Percentiles rank a stretch among this genome's conserved stretches.
phyloP scores from a whole-genome alignment of 805 yeast species.

The Lachancea waltii region DNA sequence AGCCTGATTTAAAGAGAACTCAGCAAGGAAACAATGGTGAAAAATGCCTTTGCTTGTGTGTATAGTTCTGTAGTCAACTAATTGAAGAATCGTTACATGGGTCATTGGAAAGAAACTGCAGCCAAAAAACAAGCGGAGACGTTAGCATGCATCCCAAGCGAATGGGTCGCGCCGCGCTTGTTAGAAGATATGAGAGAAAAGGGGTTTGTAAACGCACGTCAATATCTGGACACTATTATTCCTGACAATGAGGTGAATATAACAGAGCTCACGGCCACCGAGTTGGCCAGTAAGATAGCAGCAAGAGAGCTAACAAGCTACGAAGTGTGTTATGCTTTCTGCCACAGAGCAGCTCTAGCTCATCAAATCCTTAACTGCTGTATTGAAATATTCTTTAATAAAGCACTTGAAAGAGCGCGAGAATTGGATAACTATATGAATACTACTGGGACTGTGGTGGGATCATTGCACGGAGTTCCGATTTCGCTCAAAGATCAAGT shows the following conservation, averaged over 20 bases:
- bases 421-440: constrained; percentile 37
- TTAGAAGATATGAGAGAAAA: not conserved
- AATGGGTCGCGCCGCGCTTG: constrained; percentile 1
- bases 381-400: constrained; percentile 39
- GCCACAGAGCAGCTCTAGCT: constrained; percentile 49
- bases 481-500: constrained; percentile 47
- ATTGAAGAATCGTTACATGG: no score
- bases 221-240: constrained; percentile 2
- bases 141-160: constrained; percentile 2
- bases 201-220: not conserved
- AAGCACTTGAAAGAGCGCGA: constrained; percentile 50
- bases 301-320: constrained; percentile 3
- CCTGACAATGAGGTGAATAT: constrained; percentile 1
- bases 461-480: constrained; percentile 65
- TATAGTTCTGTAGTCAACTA: no score
- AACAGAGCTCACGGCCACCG: constrained; percentile 1
- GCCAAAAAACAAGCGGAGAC: not conserved
- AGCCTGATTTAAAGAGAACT: no score
- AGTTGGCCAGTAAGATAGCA: not conserved
- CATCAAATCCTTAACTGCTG: constrained; percentile 42
- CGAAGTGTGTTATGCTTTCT: constrained; percentile 37
- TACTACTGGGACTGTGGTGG: constrained; percentile 43
- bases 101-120: no score
- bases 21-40: no score
- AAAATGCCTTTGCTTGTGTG: no score